Conservation (phyloP, 148 eudicot species). For the Diospyros lotus region DNA sequence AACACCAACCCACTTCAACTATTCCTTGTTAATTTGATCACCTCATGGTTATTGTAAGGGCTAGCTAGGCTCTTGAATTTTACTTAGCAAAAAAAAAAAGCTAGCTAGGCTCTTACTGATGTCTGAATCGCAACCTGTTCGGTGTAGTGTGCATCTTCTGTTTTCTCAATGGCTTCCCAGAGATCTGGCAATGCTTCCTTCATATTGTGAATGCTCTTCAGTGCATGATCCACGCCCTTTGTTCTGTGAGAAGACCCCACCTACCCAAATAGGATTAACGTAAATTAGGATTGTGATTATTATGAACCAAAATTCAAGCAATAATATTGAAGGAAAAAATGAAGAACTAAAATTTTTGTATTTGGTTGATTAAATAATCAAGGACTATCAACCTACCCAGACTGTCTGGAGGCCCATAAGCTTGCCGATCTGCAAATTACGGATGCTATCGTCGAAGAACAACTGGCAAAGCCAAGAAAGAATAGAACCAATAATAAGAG, state of each 20-base stretch:
- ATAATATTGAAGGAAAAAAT: not conserved
- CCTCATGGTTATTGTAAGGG: too few relatives aligned
- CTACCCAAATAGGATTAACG: slow-evolving; percentile 21
- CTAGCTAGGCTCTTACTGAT: slow-evolving; percentile 36
- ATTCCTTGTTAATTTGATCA: too few relatives aligned
- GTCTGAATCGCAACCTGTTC: slow-evolving; percentile 51
- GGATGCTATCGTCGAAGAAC: slow-evolving; percentile 79
- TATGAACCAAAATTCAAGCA: too few relatives aligned
- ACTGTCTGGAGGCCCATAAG: slow-evolving; percentile 62
- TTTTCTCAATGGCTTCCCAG: slow-evolving; percentile 46
- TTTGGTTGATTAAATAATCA: not conserved
- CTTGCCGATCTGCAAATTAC: slow-evolving; percentile 61
- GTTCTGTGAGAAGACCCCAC: slow-evolving; percentile 59
- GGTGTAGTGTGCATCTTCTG: slow-evolving; percentile 36
- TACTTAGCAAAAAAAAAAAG: too few relatives aligned
- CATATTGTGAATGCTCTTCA: slow-evolving; percentile 83
- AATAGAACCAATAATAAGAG: not conserved
- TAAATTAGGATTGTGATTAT: too few relatives aligned
- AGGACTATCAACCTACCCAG: slow-evolving; percentile 41
- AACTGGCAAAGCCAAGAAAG: slow-evolving; percentile 30
- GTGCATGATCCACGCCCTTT: slow-evolving; percentile 59
- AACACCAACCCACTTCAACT: too few relatives aligned
- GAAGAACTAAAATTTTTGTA: not conserved
- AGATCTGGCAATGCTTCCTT: slow-evolving; percentile 78
- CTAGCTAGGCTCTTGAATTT: too few relatives aligned